These are phyloP conservation scores for Rhazya stricta DNA, from an alignment of 257 asterid species.

Conservation along the genomic window DNA sequence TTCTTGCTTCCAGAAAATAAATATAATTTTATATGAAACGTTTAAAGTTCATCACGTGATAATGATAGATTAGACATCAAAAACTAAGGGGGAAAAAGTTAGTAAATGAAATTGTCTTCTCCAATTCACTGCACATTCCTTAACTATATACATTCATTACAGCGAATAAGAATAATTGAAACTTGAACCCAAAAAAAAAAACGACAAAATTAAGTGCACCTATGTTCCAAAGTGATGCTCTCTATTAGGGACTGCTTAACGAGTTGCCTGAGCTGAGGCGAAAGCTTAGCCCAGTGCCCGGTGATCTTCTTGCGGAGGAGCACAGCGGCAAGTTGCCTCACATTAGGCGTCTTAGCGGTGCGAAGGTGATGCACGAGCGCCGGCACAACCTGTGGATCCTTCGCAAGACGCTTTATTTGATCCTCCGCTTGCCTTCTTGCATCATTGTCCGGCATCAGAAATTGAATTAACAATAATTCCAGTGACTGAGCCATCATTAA, in stretches of 20 bases:
- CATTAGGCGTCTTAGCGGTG: conserved; percentile 97
- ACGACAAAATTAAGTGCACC: conserved; percentile 40
- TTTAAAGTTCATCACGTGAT: not conserved
- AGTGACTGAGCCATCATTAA: conserved; percentile 80
- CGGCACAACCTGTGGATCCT: conserved; percentile 99
- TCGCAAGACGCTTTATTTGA: conserved; percentile 85
- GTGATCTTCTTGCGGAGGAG: conserved; percentile 97
- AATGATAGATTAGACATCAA: not conserved
- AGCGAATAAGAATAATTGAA: not conserved
- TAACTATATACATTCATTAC: not conserved
- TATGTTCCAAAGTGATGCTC: conserved; percentile 93
- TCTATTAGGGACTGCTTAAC: conserved; percentile 90
- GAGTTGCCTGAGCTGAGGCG: conserved; percentile 66
- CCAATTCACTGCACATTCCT: not conserved
- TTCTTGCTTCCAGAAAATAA: not conserved
- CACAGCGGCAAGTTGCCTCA: conserved; percentile 95
- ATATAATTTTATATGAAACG: not conserved
- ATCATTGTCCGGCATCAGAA: conserved; percentile 96
- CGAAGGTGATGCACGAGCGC: conserved; percentile 88
- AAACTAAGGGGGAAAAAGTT: not conserved
- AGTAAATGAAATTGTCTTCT: not conserved
- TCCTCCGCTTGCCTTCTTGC: conserved; percentile 99
- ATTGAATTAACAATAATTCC: conserved; percentile 81
- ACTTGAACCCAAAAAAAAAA: not conserved
- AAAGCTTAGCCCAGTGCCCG: conserved; percentile 88